These are phyloP conservation scores for Tarenaya hassleriana DNA, from an alignment of 345 rosid genomes.

Conservation along the genomic window DNA sequence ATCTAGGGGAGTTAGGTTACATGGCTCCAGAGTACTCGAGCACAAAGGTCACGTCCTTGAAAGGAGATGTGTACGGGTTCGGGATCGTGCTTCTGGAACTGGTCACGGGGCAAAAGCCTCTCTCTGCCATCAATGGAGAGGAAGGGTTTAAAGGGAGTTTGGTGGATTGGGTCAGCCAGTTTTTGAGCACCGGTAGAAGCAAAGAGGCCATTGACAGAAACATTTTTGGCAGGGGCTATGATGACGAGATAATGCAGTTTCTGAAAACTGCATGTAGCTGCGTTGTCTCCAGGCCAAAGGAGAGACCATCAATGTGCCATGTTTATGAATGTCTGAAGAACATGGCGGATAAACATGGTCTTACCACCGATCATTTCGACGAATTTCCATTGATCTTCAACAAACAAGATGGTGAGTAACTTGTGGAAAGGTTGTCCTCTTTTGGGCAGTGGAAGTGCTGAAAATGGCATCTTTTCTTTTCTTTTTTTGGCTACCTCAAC, in stretches of 20 bases:
- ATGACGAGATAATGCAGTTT: conserved; percentile 32
- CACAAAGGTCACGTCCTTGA: conserved; percentile 41
- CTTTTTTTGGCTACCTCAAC: no score
- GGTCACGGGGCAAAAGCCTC: conserved; percentile 41
- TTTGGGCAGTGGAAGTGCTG: no score
- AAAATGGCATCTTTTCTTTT: no score
- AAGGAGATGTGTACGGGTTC: conserved; percentile 53
- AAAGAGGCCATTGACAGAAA: conserved; percentile 34
- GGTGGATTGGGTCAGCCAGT: conserved; percentile 50
- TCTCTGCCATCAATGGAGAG: conserved; percentile 30
- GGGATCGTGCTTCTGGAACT: conserved; percentile 53
- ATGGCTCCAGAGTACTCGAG: conserved; percentile 45
- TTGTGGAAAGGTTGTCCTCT: not conserved
- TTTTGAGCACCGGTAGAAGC: conserved; percentile 25
- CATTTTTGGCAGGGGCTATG: conserved; percentile 34
- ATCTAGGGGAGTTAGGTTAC: conserved; percentile 43
- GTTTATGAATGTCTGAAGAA: conserved; percentile 38
- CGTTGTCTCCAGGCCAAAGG: conserved; percentile 39
- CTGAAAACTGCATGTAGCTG: conserved; percentile 38
- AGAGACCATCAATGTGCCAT: conserved; percentile 37
- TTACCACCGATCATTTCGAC: conserved; percentile 27
- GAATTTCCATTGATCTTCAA: conserved; percentile 36
- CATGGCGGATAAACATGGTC: conserved; percentile 36
- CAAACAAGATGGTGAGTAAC: conserved; percentile 29
- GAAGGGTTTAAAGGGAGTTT: conserved; percentile 51